Percentiles rank a stretch among this genome's conserved stretches.
Conservation (phyloP, 257 asterid species). For the Rehmannia glutinosa region DNA sequence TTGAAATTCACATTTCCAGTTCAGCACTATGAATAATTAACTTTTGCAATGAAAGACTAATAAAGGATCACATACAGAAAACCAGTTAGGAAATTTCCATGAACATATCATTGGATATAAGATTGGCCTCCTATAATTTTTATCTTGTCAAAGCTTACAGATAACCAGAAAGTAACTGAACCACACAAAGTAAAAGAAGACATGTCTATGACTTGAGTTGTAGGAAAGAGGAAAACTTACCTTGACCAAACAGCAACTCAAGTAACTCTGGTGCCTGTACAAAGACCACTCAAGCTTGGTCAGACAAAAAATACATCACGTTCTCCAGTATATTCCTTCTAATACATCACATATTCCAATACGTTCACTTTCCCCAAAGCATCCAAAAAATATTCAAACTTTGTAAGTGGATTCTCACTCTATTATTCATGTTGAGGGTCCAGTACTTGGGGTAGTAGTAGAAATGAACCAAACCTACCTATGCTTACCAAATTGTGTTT, state of each 20-base stretch:
- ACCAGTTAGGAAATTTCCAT: background rate
- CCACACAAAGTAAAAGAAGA: background rate
- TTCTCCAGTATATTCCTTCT: too few relatives aligned
- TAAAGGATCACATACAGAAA: background rate
- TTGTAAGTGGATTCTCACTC: too few relatives aligned
- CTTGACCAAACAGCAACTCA: conserved; percentile 63
- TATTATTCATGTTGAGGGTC: too few relatives aligned
- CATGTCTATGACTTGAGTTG: background rate
- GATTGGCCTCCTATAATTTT: background rate
- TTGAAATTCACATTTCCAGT: background rate
- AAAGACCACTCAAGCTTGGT: conserved; percentile 24
- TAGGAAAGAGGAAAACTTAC: conserved; percentile 29
- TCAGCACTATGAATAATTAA: background rate
- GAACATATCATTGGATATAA: background rate
- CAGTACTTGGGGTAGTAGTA: too few relatives aligned
- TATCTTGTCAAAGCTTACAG: background rate
- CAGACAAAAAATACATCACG: background rate
- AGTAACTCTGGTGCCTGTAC: conserved; percentile 95
- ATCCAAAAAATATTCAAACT: too few relatives aligned
- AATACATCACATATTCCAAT: too few relatives aligned
- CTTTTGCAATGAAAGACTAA: background rate
- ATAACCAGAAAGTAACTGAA: background rate
- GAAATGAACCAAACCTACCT: too few relatives aligned
- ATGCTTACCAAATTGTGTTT: too few relatives aligned
- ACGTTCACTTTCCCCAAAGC: background rate